Base-by-base conservation (phyloP, 2,329 filamentous ascomycete genomes). In the Exserohilum turcica region DNA sequence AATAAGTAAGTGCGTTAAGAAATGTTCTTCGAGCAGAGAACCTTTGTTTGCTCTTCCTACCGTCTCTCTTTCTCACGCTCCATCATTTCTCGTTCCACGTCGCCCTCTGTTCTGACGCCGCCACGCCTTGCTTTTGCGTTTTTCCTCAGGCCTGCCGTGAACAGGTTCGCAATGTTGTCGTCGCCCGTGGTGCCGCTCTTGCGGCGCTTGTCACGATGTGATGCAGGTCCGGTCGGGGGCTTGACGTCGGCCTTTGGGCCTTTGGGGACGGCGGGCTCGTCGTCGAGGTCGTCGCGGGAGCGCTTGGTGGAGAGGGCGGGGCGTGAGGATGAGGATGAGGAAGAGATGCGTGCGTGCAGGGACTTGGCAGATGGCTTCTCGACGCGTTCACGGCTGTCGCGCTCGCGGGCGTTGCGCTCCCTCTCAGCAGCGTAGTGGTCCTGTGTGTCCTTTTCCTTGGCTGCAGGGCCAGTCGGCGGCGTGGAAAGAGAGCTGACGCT, bases 381-480 rank as follows among this genome's bases (percentile, higher is more conserved):
- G 12, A 62, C 62, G 19, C 69, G 67, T 18, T 69, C 69, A 6
- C 64, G 56, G 24, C 62, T 62, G 13, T 70, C 65, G 15, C 70
- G 63, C 46, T 71, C 70, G 1, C 68, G 61, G 12, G 65, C 66
- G n/a, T 74, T 71, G 16, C 59, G 64, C 67, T 89, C 87, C 18
- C 88, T 84, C 72, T 91, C 88, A 0, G 86, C 77, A 1, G 87
- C 87, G 71, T 90, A 87, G n/a, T 84, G 80, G 59, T 89, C 85
- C 50, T 67, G 65, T 10, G 59, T 27, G 1, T 37, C 42, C 27
- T 45, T 51, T 31, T 51, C 47, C 12, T 42, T 40, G 1, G 61
- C 56, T 8, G 64, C 38, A 9, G 62, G 49, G 5, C 61, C 61
- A 10, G 55, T 52, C 5, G 70, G 57, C 4, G 61, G 59, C 12